Evolutionary conservation across 202 grass and related monocot species (phyloP).

Genomic region (Eragrostis tef): DNA sequence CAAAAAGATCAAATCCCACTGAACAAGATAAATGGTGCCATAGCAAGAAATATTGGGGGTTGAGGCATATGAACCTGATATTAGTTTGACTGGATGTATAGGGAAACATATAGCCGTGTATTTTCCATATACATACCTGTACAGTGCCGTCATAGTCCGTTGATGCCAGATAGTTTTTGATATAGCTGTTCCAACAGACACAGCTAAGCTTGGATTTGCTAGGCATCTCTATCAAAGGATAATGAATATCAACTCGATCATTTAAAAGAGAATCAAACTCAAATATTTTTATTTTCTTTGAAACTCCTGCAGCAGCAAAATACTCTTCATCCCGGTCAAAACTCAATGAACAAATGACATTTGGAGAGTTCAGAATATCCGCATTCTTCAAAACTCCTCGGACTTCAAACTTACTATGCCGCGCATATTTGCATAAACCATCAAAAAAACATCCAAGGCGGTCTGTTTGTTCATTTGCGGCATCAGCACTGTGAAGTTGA

Average conservation of each 20-base stretch:
- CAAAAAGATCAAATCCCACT: slow-evolving; percentile 2
- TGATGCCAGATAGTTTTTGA: slow-evolving; percentile 96
- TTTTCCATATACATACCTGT: slow-evolving; percentile 60
- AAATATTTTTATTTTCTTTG: slow-evolving; percentile 99
- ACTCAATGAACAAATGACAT: slow-evolving; percentile 97
- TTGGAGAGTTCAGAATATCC: slow-evolving; percentile 78
- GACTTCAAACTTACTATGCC: slow-evolving; percentile 81
- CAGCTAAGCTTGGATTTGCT: slow-evolving; percentile 80
- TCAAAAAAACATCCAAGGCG: slow-evolving; percentile 80
- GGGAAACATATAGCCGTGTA: slow-evolving; percentile 20
- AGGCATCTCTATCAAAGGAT: slow-evolving; percentile 91
- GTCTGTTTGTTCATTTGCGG: slow-evolving; percentile 47
- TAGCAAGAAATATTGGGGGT: slow-evolving; percentile 8
- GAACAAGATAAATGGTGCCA: slow-evolving; percentile 28
- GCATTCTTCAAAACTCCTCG: slow-evolving; percentile 81
- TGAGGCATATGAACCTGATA: slow-evolving; percentile 5
- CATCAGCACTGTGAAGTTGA: slow-evolving; percentile 53
- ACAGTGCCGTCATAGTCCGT: slow-evolving; percentile 91
- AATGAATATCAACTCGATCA: slow-evolving; percentile 84
- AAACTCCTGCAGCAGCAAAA: slow-evolving; percentile 94
- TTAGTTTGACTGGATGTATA: slow-evolving; percentile 19
- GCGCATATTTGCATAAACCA: slow-evolving; percentile 92
- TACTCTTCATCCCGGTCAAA: slow-evolving; percentile 98
- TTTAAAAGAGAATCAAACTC: slow-evolving; percentile 91
- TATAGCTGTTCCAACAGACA: slow-evolving; percentile 95